phyloP scores from a whole-genome alignment of 1,139 yeast genomes.

The Geotrichum carabidarum region DNA sequence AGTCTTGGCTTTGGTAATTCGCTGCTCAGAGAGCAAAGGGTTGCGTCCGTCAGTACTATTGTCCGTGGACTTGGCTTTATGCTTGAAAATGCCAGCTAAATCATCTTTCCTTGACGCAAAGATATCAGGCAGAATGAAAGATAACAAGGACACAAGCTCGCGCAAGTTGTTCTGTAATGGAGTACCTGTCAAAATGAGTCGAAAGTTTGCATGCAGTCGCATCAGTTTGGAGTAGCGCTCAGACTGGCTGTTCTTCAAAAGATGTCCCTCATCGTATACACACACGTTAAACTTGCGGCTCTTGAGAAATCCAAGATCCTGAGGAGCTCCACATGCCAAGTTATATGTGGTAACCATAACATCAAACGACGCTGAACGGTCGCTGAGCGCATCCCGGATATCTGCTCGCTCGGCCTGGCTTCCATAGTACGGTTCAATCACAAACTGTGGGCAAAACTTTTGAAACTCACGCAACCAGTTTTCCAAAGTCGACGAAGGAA shows the following conservation, averaged over 20 bases:
- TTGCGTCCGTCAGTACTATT: slow-evolving; percentile 41
- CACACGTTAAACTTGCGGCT: slow-evolving; percentile 75
- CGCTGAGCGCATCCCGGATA: slow-evolving; percentile 50
- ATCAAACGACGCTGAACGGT: slow-evolving; percentile 61
- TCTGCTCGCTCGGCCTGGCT: slow-evolving; percentile 79
- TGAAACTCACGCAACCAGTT: slow-evolving; percentile 95
- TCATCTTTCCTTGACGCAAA: slow-evolving; percentile 82
- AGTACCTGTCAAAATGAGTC: slow-evolving; percentile 88
- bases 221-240: slow-evolving; percentile 84
- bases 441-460: slow-evolving; percentile 74
- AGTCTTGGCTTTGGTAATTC: slow-evolving; percentile 85
- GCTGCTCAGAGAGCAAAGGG: slow-evolving; percentile 83
- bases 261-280: slow-evolving; percentile 96
- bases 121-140: slow-evolving; percentile 81
- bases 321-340: slow-evolving; percentile 79
- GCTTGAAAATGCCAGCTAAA: slow-evolving; percentile 73
- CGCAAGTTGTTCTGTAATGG: slow-evolving; percentile 90
- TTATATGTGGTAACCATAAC: slow-evolving; percentile 92
- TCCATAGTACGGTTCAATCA: slow-evolving; percentile 92
- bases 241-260: slow-evolving; percentile 82
- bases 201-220: slow-evolving; percentile 73
- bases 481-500: slow-evolving; percentile 93
- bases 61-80: slow-evolving; percentile 65
- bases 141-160: slow-evolving; percentile 82
- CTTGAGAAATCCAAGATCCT: slow-evolving; percentile 73